Percentiles rank a stretch among this genome's conserved stretches.
phyloP scores from a whole-genome alignment of 176 grass and related monocot genomes.

The Eragrostis nindensis region DNA sequence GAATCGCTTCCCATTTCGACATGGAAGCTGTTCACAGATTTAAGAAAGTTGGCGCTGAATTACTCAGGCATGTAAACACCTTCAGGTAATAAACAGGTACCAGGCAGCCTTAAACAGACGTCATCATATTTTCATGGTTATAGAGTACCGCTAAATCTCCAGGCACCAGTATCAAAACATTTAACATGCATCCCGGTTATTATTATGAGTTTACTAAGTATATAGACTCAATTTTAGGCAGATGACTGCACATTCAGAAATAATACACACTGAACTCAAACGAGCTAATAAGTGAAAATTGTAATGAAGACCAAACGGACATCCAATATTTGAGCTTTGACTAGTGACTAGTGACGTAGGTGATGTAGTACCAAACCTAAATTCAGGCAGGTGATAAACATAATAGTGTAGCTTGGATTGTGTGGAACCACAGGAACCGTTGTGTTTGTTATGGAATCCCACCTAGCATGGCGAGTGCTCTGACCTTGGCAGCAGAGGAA shows the following conservation, averaged over 20 bases:
- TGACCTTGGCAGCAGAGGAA: no score
- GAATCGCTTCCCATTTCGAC: neutral
- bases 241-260: slow-evolving; percentile 42
- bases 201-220: slow-evolving; percentile 23
- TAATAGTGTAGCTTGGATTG: no score
- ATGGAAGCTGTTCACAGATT: neutral
- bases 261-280: slow-evolving; percentile 35
- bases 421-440: no score
- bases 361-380: slow-evolving; percentile 15
- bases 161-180: slow-evolving; percentile 10
- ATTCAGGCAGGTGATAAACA: slow-evolving; percentile 4
- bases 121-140: neutral
- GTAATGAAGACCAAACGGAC: slow-evolving; percentile 29
- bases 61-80: neutral
- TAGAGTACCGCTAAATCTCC: neutral
- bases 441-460: no score
- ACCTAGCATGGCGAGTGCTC: no score
- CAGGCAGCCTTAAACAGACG: neutral
- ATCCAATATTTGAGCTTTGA: neutral
- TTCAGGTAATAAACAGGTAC: no score
- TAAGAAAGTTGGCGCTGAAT: neutral
- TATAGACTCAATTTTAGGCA: slow-evolving; percentile 34
- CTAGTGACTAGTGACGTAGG: neutral
- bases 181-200: slow-evolving; percentile 33
- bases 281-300: neutral